phyloP scores from a whole-genome alignment of 2,329 filamentous ascomycete genomes.

The Ophiostoma sp. region DNA sequence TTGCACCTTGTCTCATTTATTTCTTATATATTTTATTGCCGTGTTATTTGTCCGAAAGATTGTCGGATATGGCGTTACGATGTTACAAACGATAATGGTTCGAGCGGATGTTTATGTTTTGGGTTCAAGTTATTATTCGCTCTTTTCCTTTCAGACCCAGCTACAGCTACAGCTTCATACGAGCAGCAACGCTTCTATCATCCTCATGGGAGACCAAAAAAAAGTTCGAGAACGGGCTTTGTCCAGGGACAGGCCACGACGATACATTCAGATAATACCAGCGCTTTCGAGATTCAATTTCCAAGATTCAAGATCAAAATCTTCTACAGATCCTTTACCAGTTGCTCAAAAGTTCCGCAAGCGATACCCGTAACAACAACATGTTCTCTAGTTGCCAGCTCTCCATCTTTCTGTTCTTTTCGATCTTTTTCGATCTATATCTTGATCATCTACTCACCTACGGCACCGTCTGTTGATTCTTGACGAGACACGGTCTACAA shows the following conservation, averaged over 20 bases:
- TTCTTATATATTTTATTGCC: background rate
- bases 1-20: background rate
- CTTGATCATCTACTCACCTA: too few relatives aligned
- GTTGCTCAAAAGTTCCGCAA: background rate
- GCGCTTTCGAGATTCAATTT: background rate
- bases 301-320: background rate
- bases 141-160: background rate
- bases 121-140: background rate
- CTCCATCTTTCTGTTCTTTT: too few relatives aligned
- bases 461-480: too few relatives aligned
- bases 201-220: background rate
- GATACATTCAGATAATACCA: constrained; percentile 8
- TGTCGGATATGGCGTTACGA: constrained; percentile 3
- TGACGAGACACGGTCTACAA: too few relatives aligned
- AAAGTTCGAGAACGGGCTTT: background rate
- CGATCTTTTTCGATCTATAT: background rate
- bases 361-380: background rate
- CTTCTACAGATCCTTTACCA: background rate
- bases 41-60: background rate
- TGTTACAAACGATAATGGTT: background rate
- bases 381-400: background rate
- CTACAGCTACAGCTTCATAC: background rate
- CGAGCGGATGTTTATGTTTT: background rate
- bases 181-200: background rate
- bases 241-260: constrained; percentile 7